Percentiles rank a stretch among this genome's conserved stretches.
Evolutionary conservation across 2,329 filamentous ascomycete species (phyloP).

Genomic region (Colletotrichum chlorophyti): DNA sequence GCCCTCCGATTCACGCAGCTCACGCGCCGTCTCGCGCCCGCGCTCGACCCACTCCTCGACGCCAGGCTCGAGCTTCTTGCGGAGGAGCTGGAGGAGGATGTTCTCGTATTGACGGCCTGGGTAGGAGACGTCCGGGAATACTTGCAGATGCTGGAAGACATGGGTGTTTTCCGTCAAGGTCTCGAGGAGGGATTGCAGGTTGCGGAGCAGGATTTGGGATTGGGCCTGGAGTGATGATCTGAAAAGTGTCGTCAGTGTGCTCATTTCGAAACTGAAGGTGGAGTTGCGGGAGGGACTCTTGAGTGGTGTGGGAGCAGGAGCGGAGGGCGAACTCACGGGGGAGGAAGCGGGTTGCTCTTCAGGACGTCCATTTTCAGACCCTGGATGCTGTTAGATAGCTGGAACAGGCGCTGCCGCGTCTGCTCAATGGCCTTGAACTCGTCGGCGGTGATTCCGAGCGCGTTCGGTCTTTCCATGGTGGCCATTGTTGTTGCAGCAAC

Average conservation of each 20-base stretch:
- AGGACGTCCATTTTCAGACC: conserved; percentile 68
- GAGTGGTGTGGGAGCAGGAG: not conserved
- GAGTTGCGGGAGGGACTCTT: not conserved
- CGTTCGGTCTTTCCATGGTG: conserved; percentile 22
- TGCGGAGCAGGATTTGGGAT: conserved; percentile 73
- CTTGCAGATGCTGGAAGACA: conserved; percentile 72
- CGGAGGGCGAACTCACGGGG: conserved; percentile 56
- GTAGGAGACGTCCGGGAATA: conserved; percentile 79
- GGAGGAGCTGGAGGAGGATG: conserved; percentile 73
- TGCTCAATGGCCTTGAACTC: conserved; percentile 75
- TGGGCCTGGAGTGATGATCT: conserved; percentile 78
- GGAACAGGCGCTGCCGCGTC: conserved; percentile 70
- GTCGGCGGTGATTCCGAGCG: conserved; percentile 59
- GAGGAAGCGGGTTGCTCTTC: conserved; percentile 70
- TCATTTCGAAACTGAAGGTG: not conserved
- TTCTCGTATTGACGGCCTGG: conserved; percentile 72
- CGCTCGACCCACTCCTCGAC: conserved; percentile 76
- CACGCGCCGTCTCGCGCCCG: conserved; percentile 57
- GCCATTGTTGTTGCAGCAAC: not conserved
- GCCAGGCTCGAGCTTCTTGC: conserved; percentile 83
- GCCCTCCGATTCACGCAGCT: conserved; percentile 44
- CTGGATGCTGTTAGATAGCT: conserved; percentile 72
- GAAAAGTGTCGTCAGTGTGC: not conserved
- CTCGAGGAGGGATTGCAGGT: conserved; percentile 71
- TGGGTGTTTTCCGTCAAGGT: conserved; percentile 70